phyloP scores from a whole-genome alignment of 345 rosid genomes.

The Salix suchowensis region DNA sequence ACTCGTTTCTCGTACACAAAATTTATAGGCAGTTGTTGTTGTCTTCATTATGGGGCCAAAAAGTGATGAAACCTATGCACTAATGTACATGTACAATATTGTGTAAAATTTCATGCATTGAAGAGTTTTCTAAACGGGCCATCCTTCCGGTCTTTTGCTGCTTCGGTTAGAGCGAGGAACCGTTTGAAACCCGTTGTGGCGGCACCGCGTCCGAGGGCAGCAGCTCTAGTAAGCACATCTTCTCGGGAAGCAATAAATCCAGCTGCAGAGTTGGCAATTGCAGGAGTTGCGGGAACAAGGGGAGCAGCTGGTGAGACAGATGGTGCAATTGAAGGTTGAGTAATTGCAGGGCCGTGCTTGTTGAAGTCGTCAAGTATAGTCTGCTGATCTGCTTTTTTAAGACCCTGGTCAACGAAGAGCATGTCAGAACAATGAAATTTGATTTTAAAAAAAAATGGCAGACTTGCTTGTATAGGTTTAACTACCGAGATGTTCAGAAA shows the following conservation, averaged over 20 bases:
- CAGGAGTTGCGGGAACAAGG: constrained; percentile 37
- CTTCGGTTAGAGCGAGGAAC: constrained; percentile 98
- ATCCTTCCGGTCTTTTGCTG: constrained; percentile 93
- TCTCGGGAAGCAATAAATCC: constrained; percentile 82
- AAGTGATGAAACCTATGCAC: background rate
- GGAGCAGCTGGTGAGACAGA: constrained; percentile 38
- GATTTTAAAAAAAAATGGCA: no score
- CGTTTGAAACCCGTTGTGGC: constrained; percentile 97
- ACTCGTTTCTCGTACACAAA: background rate
- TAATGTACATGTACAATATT: background rate
- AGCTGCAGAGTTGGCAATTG: constrained; percentile 36
- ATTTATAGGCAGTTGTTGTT: background rate
- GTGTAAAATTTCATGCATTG: constrained; percentile 42
- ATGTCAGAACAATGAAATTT: background rate
- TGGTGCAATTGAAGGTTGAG: constrained; percentile 29
- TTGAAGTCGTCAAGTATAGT: constrained; percentile 83
- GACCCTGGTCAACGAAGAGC: constrained; percentile 48
- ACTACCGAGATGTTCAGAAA: background rate
- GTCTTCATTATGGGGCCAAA: background rate
- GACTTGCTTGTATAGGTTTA: background rate
- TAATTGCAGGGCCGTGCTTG: constrained; percentile 66
- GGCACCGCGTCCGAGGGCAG: constrained; percentile 96
- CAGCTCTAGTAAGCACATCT: constrained; percentile 92
- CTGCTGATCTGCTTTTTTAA: constrained; percentile 88
- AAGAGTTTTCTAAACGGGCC: constrained; percentile 96